Conservation (phyloP, 2,329 filamentous ascomycete species). For the Xylariomycetidae sp. region DNA sequence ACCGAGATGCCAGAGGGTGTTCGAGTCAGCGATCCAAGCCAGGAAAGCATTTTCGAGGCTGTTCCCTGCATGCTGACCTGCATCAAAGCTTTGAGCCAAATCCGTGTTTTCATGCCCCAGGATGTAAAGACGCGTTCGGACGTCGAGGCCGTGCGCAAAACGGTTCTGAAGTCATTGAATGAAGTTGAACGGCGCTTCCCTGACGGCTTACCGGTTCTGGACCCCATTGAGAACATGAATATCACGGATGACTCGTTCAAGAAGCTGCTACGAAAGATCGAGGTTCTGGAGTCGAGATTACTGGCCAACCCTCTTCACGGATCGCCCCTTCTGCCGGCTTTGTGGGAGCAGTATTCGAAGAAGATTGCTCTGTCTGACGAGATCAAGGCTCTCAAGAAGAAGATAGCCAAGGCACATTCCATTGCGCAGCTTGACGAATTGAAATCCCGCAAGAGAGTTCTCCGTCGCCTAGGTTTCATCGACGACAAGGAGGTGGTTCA, state of each 20-base stretch:
- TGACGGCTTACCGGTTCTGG: slow-evolving; percentile 81
- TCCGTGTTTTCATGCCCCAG: slow-evolving; percentile 76
- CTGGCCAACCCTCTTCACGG: slow-evolving; percentile 87
- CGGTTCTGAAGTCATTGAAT: slow-evolving; percentile 59
- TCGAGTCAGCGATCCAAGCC: slow-evolving; percentile 52
- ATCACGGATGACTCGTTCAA: slow-evolving; percentile 92
- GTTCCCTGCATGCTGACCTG: slow-evolving; percentile 83
- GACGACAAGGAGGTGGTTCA: slow-evolving; percentile 94
- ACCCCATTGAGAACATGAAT: slow-evolving; percentile 94
- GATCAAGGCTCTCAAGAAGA: slow-evolving; percentile 84
- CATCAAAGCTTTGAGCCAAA: slow-evolving; percentile 75
- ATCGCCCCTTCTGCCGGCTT: slow-evolving; percentile 72
- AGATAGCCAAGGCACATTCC: slow-evolving; percentile 76
- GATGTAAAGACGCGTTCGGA: slow-evolving; percentile 60
- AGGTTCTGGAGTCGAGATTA: slow-evolving; percentile 87
- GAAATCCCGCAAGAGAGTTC: slow-evolving; percentile 90
- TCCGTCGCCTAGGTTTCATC: slow-evolving; percentile 91
- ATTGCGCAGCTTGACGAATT: slow-evolving; percentile 93
- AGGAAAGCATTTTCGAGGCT: slow-evolving; percentile 68
- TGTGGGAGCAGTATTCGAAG: slow-evolving; percentile 80
- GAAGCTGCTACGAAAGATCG: slow-evolving; percentile 89
- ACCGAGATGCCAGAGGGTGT: slow-evolving; percentile 58
- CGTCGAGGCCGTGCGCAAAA: slow-evolving; percentile 60
- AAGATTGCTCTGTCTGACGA: slow-evolving; percentile 72
- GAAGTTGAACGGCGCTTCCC: slow-evolving; percentile 86